Evolutionary conservation across 305 asterid genomes (phyloP).

Genomic region (Fraxinus baroniana): DNA sequence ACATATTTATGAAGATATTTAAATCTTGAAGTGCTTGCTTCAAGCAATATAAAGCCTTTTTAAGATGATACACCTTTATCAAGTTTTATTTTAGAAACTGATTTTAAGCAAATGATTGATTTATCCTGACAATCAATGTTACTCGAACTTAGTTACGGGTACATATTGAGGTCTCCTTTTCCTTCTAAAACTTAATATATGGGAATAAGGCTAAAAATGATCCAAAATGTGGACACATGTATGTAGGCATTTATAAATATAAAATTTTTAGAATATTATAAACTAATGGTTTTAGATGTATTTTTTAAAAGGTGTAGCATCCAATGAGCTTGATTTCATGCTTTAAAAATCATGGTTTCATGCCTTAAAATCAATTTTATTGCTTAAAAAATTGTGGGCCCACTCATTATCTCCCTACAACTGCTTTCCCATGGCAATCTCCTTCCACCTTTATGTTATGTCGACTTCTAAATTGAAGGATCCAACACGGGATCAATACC

Average conservation of each 20-base stretch:
- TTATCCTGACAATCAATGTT: not conserved
- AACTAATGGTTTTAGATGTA: too few relatives aligned
- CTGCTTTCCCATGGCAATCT: not conserved
- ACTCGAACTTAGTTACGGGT: not conserved
- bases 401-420: not conserved
- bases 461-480: not conserved
- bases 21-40: not conserved
- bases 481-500: not conserved
- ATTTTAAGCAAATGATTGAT: too few relatives aligned
- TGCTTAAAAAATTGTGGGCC: not conserved
- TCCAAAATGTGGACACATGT: not conserved
- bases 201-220: not conserved
- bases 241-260: too few relatives aligned
- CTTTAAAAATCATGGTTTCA: too few relatives aligned
- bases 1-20: not conserved
- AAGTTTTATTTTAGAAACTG: not conserved
- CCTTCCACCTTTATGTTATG: not conserved
- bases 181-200: not conserved
- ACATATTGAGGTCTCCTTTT: not conserved
- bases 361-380: not conserved
- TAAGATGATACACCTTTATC: not conserved
- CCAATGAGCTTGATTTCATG: too few relatives aligned
- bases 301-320: too few relatives aligned
- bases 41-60: not conserved
- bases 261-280: too few relatives aligned